These are phyloP conservation scores for Imleria badia DNA, from an alignment of 768 basidiomycete genomes.

Conservation along the genomic window DNA sequence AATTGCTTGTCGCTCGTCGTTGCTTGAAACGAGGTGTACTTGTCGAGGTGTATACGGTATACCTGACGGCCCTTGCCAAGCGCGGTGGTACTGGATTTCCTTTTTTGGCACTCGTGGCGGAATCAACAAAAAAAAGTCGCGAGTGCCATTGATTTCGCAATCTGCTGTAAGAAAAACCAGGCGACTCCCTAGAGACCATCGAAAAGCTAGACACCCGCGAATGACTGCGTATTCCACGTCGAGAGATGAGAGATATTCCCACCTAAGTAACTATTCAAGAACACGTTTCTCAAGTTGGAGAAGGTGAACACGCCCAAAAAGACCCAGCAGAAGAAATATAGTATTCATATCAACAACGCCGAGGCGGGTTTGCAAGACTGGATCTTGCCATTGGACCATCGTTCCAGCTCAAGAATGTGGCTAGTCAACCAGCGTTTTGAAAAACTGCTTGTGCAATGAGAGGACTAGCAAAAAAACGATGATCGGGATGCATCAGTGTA, in stretches of 20 bases:
- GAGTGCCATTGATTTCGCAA: too few relatives aligned
- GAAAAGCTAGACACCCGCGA: conserved; percentile 21
- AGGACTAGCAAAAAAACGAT: neutral
- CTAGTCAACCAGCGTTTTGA: neutral
- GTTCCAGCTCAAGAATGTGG: neutral
- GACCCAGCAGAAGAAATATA: conserved; percentile 16
- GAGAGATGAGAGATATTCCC: conserved; percentile 25
- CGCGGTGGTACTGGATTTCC: too few relatives aligned
- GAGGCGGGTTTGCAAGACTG: conserved; percentile 4
- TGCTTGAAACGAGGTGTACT: too few relatives aligned
- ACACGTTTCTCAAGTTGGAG: neutral
- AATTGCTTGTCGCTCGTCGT: too few relatives aligned
- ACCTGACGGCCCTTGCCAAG: too few relatives aligned
- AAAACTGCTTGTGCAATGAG: neutral
- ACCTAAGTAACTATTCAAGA: conserved; percentile 8
- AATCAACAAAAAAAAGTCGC: too few relatives aligned
- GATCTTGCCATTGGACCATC: conserved; percentile 24
- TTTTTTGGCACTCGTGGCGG: too few relatives aligned
- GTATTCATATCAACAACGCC: neutral
- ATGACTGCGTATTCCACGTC: conserved; percentile 25
- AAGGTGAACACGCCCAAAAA: conserved; percentile 22
- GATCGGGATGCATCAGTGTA: neutral
- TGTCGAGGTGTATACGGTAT: too few relatives aligned
- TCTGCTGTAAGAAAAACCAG: neutral
- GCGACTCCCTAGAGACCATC: conserved; percentile 26